A percentile compares a stretch with the other conserved stretches of the same genome.
These are phyloP conservation scores for Leccinellum rugosiceps DNA, from an alignment of 768 basidiomycete species.

Conservation along the genomic window DNA sequence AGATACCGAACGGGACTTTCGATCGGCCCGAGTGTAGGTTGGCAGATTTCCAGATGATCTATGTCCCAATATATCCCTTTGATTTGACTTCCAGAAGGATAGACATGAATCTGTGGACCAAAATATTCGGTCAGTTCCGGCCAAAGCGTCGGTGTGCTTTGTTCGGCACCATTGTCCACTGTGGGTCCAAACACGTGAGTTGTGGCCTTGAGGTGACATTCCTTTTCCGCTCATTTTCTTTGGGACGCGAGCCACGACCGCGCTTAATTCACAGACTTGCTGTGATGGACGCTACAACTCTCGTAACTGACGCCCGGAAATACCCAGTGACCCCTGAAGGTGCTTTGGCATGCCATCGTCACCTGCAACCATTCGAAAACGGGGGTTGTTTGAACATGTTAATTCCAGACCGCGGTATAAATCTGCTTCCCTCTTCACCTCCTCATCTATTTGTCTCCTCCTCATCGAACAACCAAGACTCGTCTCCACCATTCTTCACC, in stretches of 20 bases:
- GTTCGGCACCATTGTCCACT: neutral
- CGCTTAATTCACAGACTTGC: neutral
- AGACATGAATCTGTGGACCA: too few species aligned
- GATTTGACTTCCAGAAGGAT: too few species aligned
- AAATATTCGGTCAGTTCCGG: neutral
- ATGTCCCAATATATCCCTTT: too few species aligned
- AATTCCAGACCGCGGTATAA: neutral
- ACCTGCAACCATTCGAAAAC: neutral
- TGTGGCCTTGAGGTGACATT: neutral
- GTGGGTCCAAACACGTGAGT: conserved; percentile 1
- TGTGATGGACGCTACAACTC: neutral
- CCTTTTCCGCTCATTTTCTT: neutral
- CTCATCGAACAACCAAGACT: neutral
- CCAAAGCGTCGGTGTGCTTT: conserved; percentile 5
- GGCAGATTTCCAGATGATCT: neutral
- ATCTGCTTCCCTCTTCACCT: neutral
- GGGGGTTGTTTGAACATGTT: neutral
- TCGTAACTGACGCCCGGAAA: neutral
- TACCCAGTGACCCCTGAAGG: neutral
- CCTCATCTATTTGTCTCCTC: too few species aligned
- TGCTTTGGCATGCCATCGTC: conserved; percentile 1
- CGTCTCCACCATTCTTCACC: neutral
- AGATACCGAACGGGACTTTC: neutral
- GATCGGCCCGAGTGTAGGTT: neutral
- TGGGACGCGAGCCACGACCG: neutral